Evolutionary conservation across 768 basidiomycete genomes (phyloP), one percentile per base, ranked within the genome.

Genomic region (Suillus subalutaceus): DNA sequence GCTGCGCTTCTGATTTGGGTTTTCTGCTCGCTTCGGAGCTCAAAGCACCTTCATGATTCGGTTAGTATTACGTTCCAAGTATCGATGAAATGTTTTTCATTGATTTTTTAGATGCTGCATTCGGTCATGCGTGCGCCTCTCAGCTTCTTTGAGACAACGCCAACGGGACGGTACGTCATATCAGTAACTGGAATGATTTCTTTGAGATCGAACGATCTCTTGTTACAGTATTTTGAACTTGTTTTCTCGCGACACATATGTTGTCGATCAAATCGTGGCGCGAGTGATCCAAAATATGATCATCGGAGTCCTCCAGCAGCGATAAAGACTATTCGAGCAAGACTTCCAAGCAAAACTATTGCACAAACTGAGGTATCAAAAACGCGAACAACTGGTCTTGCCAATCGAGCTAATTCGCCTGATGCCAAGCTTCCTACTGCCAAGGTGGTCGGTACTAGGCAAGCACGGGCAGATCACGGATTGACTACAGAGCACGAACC

Each of bases 71-170:
- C 44, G n/a, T 30, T 50, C 2, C 64, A 13, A 26, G 37, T 64
- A 16, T 46, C 32, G 56, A 37, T 57, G 12, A 41, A 1, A 37
- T 64, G 10, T 58, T 46, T 63, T 66, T 63, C 66, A 43, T 66
- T 63, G 56, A 35, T 10, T 61, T 20, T 53, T 20, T 67, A 93
- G 91, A 93, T 94, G 91, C 78, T 94, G 71, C 72, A 85, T 57
- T 86, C 94, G 3, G 83, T 99, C 41, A 88, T 99, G 82, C 86
- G 85, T 32, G 90, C 93, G 0, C 94, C 94, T 0, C 76, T 96
- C 70, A 88, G 86, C 70, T 98, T 94, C 81, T 99, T 97, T 74
- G 96, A 97, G 76, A 78, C 84, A 63, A 97, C 95, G 0, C 96
- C 95, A 2, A 89, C 86, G 18, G 94, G 94, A 69, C 85, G 91